phyloP scores from a whole-genome alignment of 495 filamentous ascomycete species.

The Xylona heveae region DNA sequence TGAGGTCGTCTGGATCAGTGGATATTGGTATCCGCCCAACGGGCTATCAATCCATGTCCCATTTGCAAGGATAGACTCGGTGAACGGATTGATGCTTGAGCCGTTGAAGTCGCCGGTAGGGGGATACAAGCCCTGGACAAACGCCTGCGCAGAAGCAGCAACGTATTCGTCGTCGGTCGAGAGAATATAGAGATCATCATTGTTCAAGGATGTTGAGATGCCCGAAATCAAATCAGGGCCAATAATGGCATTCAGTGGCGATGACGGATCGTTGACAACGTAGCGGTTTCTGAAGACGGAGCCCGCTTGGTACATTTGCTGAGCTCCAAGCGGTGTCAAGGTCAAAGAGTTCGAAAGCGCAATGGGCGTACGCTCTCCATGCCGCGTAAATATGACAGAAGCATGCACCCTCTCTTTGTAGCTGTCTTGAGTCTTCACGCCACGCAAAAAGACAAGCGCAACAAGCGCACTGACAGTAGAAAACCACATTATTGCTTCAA shows the following conservation, averaged over 20 bases:
- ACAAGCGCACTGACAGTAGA: too few species aligned
- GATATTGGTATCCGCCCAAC: conserved; percentile 54
- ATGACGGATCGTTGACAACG: conserved; percentile 17
- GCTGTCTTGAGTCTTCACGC: background rate
- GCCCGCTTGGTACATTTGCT: conserved; percentile 40
- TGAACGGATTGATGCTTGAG: conserved; percentile 15
- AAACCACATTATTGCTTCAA: too few species aligned
- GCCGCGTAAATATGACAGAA: conserved; percentile 46
- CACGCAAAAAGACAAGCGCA: too few species aligned
- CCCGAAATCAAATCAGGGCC: conserved; percentile 16
- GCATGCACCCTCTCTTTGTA: conserved; percentile 36
- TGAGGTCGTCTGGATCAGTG: conserved; percentile 31
- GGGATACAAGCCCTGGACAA: conserved; percentile 68
- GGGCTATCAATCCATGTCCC: conserved; percentile 33
- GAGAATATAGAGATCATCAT: conserved; percentile 23
- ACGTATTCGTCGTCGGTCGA: conserved; percentile 26
- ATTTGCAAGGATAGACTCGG: conserved; percentile 31
- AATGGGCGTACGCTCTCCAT: conserved; percentile 55
- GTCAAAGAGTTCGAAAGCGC: conserved; percentile 21
- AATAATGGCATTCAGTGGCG: conserved; percentile 11
- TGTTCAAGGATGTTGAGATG: conserved; percentile 23
- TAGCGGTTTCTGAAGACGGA: conserved; percentile 37
- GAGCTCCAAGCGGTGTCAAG: conserved; percentile 49
- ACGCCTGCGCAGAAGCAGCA: conserved; percentile 43
- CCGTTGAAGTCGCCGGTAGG: conserved; percentile 26